These are phyloP conservation scores for Trichoderma breve DNA, from an alignment of 2,329 filamentous ascomycete species.

Conservation along the genomic window DNA sequence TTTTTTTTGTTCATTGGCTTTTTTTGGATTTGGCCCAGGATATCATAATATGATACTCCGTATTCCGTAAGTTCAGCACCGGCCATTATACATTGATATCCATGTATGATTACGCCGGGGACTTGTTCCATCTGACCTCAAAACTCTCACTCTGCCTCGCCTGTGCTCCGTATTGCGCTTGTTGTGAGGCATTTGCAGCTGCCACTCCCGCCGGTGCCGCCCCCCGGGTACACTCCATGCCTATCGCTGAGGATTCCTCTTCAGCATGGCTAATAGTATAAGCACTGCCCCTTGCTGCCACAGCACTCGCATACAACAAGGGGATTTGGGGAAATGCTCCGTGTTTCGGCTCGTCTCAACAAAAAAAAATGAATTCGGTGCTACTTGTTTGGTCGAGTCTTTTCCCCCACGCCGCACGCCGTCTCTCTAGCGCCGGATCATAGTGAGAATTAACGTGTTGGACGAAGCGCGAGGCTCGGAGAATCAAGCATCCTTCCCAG, in stretches of 20 bases:
- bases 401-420: constrained; percentile 11
- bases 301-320: not conserved
- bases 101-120: not conserved
- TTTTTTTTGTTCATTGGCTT: not conserved
- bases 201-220: not conserved
- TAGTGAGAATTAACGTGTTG: not conserved
- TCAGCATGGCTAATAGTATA: not conserved
- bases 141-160: not conserved
- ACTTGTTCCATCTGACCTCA: not conserved
- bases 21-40: not conserved
- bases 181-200: not conserved
- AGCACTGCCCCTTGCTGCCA: constrained; percentile 2
- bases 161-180: not conserved
- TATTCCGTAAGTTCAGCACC: not conserved
- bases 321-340: not conserved
- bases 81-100: not conserved
- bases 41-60: not conserved
- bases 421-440: not conserved
- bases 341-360: constrained; percentile 18
- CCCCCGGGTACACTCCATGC: not conserved
- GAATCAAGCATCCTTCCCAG: not conserved
- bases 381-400: not conserved
- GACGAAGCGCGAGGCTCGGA: not conserved
- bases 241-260: not conserved
- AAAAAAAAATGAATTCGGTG: constrained; percentile 12